Percentiles rank a stretch among this genome's conserved stretches.
These are phyloP conservation scores for Phytophthora fragariae DNA, from an alignment of 352 stramenopile genomes.

Conservation along the genomic window DNA sequence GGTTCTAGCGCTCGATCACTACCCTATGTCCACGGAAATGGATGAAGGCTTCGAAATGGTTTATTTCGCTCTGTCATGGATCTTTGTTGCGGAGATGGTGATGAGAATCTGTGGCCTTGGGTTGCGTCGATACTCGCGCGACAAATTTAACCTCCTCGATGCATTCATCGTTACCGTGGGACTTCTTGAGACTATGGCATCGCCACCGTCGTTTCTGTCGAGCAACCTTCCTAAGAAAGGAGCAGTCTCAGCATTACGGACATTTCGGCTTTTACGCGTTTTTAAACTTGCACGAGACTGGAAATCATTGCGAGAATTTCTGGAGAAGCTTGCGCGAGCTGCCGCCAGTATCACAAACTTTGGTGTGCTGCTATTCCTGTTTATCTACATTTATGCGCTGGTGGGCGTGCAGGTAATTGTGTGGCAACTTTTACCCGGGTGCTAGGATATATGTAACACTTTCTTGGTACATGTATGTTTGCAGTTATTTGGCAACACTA, in stretches of 20 bases:
- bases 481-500: conserved; percentile 94
- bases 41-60: conserved; percentile 71
- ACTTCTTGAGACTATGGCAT: conserved; percentile 72
- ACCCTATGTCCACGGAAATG: conserved; percentile 70
- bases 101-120: conserved; percentile 89
- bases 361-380: conserved; percentile 93
- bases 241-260: conserved; percentile 84
- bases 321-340: conserved; percentile 89
- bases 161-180: conserved; percentile 86
- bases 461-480: not conserved
- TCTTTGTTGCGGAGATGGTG: conserved; percentile 80
- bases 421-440: not conserved
- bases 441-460: not conserved
- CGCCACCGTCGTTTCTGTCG: conserved; percentile 78
- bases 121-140: conserved; percentile 68
- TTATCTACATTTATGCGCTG: conserved; percentile 96
- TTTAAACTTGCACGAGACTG: conserved; percentile 96
- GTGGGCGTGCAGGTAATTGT: conserved; percentile 82
- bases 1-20: conserved; percentile 82
- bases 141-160: conserved; percentile 89
- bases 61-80: conserved; percentile 80
- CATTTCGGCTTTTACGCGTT: conserved; percentile 92
- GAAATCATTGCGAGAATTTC: conserved; percentile 91
- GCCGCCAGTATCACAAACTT: conserved; percentile 96
- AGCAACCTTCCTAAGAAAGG: conserved; percentile 62